Conservation (phyloP, 805 yeast genomes). For the Grigorovia yakushimaensis region DNA sequence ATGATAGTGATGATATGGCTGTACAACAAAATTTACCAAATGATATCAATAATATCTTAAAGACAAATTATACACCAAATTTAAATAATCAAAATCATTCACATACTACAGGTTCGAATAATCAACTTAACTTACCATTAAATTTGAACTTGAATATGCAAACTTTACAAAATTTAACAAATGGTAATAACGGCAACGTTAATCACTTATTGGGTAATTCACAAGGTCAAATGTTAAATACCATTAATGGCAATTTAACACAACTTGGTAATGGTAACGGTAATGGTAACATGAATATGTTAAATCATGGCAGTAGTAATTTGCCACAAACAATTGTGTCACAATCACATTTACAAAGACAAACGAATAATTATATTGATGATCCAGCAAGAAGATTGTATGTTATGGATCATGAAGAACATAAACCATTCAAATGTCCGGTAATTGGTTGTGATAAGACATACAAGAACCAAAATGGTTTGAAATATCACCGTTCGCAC, state of each 20-base stretch:
- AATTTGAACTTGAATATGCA: background rate
- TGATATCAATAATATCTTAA: background rate
- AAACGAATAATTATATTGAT: constrained; percentile 63
- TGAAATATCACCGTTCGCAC: constrained; percentile 89
- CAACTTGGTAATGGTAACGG: background rate
- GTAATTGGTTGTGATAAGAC: constrained; percentile 97
- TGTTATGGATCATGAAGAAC: constrained; percentile 84
- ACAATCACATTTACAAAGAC: background rate
- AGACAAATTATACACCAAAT: constrained; percentile 1
- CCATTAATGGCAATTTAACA: background rate
- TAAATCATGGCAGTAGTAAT: background rate
- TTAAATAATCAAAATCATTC: background rate
- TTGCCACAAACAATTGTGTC: background rate
- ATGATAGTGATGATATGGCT: constrained; percentile 28
- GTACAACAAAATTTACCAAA: constrained; percentile 40
- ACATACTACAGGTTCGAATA: background rate
- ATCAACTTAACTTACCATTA: background rate
- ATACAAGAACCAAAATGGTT: constrained; percentile 93
- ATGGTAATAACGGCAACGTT: background rate
- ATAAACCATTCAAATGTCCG: constrained; percentile 94
- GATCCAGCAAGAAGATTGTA: constrained; percentile 94
- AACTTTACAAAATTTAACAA: background rate
- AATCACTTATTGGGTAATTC: no score
- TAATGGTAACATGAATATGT: background rate
- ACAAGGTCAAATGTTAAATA: background rate